Conservation (phyloP, 345 rosid genomes). For the Gossypium ekmanianum region DNA sequence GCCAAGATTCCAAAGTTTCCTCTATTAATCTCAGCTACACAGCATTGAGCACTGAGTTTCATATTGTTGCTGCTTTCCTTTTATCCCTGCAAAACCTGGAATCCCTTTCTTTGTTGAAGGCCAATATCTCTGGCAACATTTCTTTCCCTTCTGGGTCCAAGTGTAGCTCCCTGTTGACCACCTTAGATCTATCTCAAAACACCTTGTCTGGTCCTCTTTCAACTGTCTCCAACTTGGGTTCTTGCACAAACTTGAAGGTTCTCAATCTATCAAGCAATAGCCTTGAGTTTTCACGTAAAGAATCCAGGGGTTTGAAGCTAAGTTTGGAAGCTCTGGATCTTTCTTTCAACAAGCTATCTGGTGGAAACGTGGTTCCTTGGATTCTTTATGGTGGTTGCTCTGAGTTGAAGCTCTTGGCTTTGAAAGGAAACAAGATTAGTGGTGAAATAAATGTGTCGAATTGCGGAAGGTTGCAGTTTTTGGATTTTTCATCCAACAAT, state of each 20-base stretch:
- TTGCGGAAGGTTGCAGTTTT: conserved; percentile 50
- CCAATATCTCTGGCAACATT: conserved; percentile 60
- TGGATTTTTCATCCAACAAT: conserved; percentile 78
- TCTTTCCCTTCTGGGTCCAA: conserved; percentile 48
- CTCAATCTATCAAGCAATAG: conserved; percentile 64
- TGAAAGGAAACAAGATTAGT: conserved; percentile 61
- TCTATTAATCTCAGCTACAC: conserved; percentile 50
- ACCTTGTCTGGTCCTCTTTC: conserved; percentile 55
- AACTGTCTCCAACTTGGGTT: conserved; percentile 39
- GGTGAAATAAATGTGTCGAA: conserved; percentile 67
- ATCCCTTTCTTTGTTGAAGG: conserved; percentile 40
- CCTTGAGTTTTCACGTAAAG: conserved; percentile 40
- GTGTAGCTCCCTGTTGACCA: conserved; percentile 57
- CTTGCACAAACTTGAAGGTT: conserved; percentile 51
- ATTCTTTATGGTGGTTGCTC: conserved; percentile 54
- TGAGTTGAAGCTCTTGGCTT: conserved; percentile 41
- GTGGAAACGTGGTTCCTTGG: conserved; percentile 49
- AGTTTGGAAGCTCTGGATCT: conserved; percentile 68
- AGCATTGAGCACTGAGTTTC: conserved; percentile 51
- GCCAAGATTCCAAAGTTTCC: conserved; percentile 53
- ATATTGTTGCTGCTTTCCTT: conserved; percentile 47
- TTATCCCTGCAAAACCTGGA: conserved; percentile 52
- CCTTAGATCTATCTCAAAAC: conserved; percentile 77
- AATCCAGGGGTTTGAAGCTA: conserved; percentile 45
- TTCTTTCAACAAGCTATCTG: conserved; percentile 56